Conservation (phyloP, 805 yeast genomes). For the Babjeviella inositovora region DNA sequence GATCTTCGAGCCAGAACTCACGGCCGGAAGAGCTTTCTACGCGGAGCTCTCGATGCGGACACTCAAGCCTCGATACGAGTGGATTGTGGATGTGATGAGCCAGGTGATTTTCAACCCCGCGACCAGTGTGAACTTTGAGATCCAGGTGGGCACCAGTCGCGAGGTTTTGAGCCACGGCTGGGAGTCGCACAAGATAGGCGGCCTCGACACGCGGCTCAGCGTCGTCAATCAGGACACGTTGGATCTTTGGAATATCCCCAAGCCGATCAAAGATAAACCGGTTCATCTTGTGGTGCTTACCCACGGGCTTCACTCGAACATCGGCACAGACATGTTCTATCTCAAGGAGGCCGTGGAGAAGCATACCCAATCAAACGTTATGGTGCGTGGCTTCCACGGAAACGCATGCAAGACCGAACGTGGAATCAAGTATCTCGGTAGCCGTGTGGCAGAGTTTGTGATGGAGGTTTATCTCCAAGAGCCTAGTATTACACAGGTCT, state of each 20-base stretch:
- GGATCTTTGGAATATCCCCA: constrained; percentile 64
- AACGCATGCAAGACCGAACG: constrained; percentile 81
- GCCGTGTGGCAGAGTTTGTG: constrained; percentile 60
- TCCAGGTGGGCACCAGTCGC: constrained; percentile 34
- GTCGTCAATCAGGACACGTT: constrained; percentile 43
- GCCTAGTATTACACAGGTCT: constrained; percentile 41
- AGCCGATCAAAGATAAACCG: constrained; percentile 29
- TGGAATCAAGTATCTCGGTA: constrained; percentile 76
- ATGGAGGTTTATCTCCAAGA: constrained; percentile 30
- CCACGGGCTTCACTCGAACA: constrained; percentile 86
- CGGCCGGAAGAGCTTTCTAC: constrained; percentile 48
- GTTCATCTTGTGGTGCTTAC: constrained; percentile 76
- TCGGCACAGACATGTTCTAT: constrained; percentile 80
- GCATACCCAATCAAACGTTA: constrained; percentile 30
- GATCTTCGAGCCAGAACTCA: constrained; percentile 50
- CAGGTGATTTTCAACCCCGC: constrained; percentile 63
- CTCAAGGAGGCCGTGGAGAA: constrained; percentile 66
- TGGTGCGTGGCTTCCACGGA: constrained; percentile 71
- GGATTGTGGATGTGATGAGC: constrained; percentile 71
- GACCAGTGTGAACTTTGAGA: constrained; percentile 52
- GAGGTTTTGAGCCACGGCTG: constrained; percentile 10
- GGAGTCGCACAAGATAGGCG: constrained; percentile 11
- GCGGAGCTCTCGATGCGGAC: constrained; percentile 53
- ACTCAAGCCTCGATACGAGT: constrained; percentile 37
- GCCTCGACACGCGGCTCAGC: constrained; percentile 14